Evolutionary conservation across 2,329 filamentous ascomycete genomes (phyloP).

Genomic region (Phaeosphaeriaceae sp.): DNA sequence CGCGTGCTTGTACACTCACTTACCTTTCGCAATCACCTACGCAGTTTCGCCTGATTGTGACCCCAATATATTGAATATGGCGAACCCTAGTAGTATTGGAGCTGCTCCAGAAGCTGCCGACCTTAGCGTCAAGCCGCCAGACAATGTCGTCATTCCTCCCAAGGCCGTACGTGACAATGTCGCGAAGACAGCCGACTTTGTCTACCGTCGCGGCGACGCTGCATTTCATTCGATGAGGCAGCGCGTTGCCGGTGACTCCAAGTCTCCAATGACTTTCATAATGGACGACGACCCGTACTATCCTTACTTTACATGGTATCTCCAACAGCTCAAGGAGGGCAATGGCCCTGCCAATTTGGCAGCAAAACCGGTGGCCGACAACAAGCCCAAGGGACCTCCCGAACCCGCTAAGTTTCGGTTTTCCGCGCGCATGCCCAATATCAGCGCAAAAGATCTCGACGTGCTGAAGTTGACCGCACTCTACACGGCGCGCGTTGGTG

Average conservation of each 20-base stretch:
- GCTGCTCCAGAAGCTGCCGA: slow-evolving; percentile 17
- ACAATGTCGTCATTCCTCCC: slow-evolving; percentile 84
- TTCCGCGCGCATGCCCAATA: slow-evolving; percentile 95
- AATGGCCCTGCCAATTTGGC: slow-evolving; percentile 64
- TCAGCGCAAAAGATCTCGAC: slow-evolving; percentile 90
- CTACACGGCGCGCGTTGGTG: slow-evolving; percentile 91
- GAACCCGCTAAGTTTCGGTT: slow-evolving; percentile 89
- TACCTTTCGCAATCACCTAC: slow-evolving; percentile 1
- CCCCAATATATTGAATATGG: slow-evolving; percentile 26
- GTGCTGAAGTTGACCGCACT: slow-evolving; percentile 78
- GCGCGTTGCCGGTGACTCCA: slow-evolving; percentile 83
- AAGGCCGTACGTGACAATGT: slow-evolving; percentile 83
- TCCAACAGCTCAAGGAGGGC: slow-evolving; percentile 83
- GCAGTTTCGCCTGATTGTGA: background rate
- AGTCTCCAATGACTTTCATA: slow-evolving; percentile 89
- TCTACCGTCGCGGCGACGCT: slow-evolving; percentile 68
- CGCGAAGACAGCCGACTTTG: slow-evolving; percentile 94
- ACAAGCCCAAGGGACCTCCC: slow-evolving; percentile 80
- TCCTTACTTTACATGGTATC: slow-evolving; percentile 87
- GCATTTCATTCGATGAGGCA: slow-evolving; percentile 87
- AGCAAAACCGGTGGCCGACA: slow-evolving; percentile 46
- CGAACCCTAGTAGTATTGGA: slow-evolving; percentile 27
- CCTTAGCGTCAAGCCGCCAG: slow-evolving; percentile 68
- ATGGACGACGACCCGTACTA: slow-evolving; percentile 81
- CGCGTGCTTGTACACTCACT: slow-evolving; percentile 1